Base-by-base conservation (phyloP, 495 filamentous ascomycete species). In the Friedmanniomyces simplex region DNA sequence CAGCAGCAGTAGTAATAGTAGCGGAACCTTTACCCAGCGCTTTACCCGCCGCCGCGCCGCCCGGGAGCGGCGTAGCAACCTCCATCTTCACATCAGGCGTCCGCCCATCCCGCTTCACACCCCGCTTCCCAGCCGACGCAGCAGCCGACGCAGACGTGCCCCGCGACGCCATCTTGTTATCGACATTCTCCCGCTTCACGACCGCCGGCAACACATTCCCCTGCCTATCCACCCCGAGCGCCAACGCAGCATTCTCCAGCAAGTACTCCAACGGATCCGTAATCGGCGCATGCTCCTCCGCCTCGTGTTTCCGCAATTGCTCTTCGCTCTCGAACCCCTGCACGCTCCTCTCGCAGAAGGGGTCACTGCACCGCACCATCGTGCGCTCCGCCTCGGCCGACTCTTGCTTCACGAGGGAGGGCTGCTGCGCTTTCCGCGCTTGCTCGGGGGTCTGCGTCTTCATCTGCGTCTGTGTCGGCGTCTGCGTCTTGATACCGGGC, bases 291-390 rank as follows among this genome's bases (percentile, higher is more conserved):
- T 85, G 82, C 63, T 79, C 79, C 30, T 79, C 74, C 26, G 76
- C 69, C 18, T 65, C 66, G 61, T 85, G 82, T 12, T 65, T 64
- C 20, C 74, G 70, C 49, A 76, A 68, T 25, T 75, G 75, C 52
- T 81, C 76, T 56, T 80, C 76, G 12, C 63, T 79, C 28, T 73
- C 67, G 57, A 84, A 84, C 1, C 77, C 79, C 18, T 70, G 66
- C n/a, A 52, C 52, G 36, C 68, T 65, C 50, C 63, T 69, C 18
- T 81, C 76, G 57, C 80, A 83, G 4, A 39, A 25, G 30, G 65
- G 64, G 0, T 62, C 52, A 10, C 74, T 71, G 66, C 80, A 83
- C 22, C 64, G 68, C 52, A 71, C 72, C 41, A 72, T 74, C 5
- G 68, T 67, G 48, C 71, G 70, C 47, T 71, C 68, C n/a, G 67